Base-by-base conservation (phyloP, 2,329 filamentous ascomycete genomes). In the Cercospora sp. region DNA sequence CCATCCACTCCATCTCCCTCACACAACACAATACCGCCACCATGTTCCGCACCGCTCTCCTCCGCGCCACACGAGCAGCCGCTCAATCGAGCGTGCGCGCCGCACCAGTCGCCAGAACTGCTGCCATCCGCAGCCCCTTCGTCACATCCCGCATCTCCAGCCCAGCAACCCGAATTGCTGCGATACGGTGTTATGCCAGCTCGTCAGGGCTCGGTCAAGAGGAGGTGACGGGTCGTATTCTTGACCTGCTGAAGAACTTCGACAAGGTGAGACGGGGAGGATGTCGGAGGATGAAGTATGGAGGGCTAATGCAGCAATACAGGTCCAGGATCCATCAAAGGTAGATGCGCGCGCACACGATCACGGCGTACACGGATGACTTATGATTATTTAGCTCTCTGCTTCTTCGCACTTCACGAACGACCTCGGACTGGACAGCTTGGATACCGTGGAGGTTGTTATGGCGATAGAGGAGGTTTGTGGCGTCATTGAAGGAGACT, bases 361-460 rank as follows among this genome's bases (percentile, higher is more conserved):
- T n/a, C 31, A 20, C n/a, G 26, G 18, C 5, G 5, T 31, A n/a
- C 6, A 36, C n/a, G 6, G 1, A 40, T 20, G 31, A 42, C 62
- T 64, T 42, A 64, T 36, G 12, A 16, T 16, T 31, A 23, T 69
- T 3, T 76, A 98, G 94, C 92, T 99, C 80, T 92, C 89, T 78
- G 84, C 88, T 72, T 86, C 85, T 64, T 90, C 94, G 68, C 94
- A 98, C 88, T 99, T 99, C 84, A 88, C 93, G 80, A 98, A 97
- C 82, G 94, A 99, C 84, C 91, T 99, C 72, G 95, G 94, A 73
- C 86, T 99, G 78, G 95, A 99, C 86, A 96, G 91, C 84, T 88
- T 99, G 82, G 95, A 99, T 82, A 97, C 95, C 72, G 95, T 99
- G 72, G 95, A 99, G 87, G 95, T 99, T 74, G 95, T 99, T 77